Evolutionary conservation across 441 rosid genomes (phyloP).

Genomic region (Syzygium syzygioides): DNA sequence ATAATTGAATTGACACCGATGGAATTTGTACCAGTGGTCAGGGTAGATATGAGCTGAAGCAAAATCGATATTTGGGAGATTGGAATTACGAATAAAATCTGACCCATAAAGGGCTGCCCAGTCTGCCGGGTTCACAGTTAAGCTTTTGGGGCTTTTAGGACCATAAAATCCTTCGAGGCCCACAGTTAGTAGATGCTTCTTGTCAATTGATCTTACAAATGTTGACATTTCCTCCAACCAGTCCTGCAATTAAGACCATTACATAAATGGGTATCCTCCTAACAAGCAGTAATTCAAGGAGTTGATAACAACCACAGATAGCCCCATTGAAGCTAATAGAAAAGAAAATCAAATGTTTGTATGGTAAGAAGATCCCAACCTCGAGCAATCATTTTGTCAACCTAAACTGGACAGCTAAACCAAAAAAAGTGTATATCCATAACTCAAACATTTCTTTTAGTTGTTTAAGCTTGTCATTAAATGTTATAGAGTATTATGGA

Average conservation of each 20-base stretch:
- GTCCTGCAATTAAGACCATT: slow-evolving; percentile 39
- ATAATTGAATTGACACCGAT: background rate
- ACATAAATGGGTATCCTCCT: background rate
- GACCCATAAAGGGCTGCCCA: slow-evolving; percentile 86
- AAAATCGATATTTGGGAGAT: slow-evolving; percentile 53
- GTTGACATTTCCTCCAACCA: slow-evolving; percentile 90
- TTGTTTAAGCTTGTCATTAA: background rate
- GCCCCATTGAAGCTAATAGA: background rate
- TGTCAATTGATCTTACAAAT: slow-evolving; percentile 77
- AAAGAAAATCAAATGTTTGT: background rate
- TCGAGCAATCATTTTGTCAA: background rate
- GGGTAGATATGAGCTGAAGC: slow-evolving; percentile 95
- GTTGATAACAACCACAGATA: background rate
- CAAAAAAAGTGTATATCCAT: background rate
- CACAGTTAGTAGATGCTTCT: slow-evolving; percentile 74
- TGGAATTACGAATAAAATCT: slow-evolving; percentile 73
- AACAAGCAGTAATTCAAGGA: background rate
- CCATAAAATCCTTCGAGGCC: slow-evolving; percentile 98
- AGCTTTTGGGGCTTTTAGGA: slow-evolving; percentile 65
- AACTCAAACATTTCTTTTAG: background rate
- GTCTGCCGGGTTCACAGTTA: slow-evolving; percentile 64
- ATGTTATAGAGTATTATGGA: background rate
- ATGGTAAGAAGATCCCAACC: background rate
- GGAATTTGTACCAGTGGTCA: slow-evolving; percentile 70
- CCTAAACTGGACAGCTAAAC: background rate